phyloP scores from a whole-genome alignment of 2,329 filamentous ascomycete genomes.

The Cordyceps tenuipes region DNA sequence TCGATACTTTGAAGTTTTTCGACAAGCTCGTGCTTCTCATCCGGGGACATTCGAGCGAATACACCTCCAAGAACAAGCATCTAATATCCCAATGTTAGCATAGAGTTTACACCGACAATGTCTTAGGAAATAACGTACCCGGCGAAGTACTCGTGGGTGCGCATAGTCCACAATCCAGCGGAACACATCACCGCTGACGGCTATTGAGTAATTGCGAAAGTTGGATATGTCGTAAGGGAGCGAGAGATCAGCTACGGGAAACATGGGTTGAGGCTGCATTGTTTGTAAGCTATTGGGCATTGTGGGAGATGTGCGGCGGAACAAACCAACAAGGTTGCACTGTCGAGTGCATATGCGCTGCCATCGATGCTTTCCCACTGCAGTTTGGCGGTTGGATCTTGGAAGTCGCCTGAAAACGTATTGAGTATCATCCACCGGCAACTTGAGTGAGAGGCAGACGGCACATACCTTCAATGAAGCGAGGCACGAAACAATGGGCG shows the following conservation, averaged over 20 bases:
- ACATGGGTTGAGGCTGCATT: slow-evolving; percentile 58
- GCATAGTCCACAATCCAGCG: slow-evolving; percentile 94
- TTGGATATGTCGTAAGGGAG: slow-evolving; percentile 78
- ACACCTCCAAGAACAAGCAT: slow-evolving; percentile 90
- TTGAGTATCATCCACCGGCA: neutral
- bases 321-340: slow-evolving; percentile 61
- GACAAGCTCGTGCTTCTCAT: slow-evolving; percentile 95
- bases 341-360: slow-evolving; percentile 65
- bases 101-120: neutral
- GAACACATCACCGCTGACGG: slow-evolving; percentile 88
- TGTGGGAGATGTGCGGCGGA: neutral
- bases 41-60: slow-evolving; percentile 96
- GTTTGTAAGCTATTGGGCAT: neutral
- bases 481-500: slow-evolving; percentile 87
- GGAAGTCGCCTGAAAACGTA: slow-evolving; percentile 46
- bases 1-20: slow-evolving; percentile 95
- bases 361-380: slow-evolving; percentile 96
- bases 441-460: neutral
- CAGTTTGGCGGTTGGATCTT: slow-evolving; percentile 64
- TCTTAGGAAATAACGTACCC: slow-evolving; percentile 35
- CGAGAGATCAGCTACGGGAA: slow-evolving; percentile 67
- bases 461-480: slow-evolving; percentile 62
- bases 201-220: slow-evolving; percentile 76
- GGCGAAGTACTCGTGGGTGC: slow-evolving; percentile 65
- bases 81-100: slow-evolving; percentile 29